phyloP scores from a whole-genome alignment of 441 rosid species.

The Eutrema salsugineum region DNA sequence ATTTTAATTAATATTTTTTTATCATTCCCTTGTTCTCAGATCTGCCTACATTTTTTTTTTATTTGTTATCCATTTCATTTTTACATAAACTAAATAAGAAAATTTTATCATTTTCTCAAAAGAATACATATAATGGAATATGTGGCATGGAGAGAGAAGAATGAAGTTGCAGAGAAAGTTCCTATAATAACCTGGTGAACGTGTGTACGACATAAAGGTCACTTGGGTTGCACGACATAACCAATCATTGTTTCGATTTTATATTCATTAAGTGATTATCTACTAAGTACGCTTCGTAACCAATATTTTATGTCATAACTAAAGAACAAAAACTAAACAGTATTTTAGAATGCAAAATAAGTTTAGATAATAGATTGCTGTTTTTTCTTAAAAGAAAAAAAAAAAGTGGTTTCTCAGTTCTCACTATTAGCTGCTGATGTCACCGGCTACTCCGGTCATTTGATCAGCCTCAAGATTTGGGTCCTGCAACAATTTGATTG shows the following conservation, averaged over 20 bases:
- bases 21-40: conserved; percentile 5
- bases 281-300: neutral
- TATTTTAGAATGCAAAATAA: no score
- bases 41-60: neutral
- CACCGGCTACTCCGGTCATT: conserved; percentile 26
- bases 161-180: conserved; percentile 25
- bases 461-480: conserved; percentile 39
- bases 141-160: no score
- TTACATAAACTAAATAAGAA: neutral
- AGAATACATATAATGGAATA: neutral
- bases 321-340: no score
- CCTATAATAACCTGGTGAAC: conserved; percentile 10
- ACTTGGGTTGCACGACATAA: conserved; percentile 36
- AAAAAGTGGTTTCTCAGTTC: conserved; percentile 8
- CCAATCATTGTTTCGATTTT: conserved; percentile 14
- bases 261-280: neutral
- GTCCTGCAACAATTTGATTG: conserved; percentile 32
- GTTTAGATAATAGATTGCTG: no score
- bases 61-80: neutral
- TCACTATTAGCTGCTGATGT: conserved; percentile 34
- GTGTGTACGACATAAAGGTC: conserved; percentile 28
- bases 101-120: neutral
- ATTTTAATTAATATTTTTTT: neutral
- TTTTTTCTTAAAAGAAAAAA: no score
- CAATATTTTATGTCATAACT: no score